These are phyloP conservation scores for Schizosaccharomyces lindneri DNA, from an alignment of 805 yeast species.

Conservation along the genomic window DNA sequence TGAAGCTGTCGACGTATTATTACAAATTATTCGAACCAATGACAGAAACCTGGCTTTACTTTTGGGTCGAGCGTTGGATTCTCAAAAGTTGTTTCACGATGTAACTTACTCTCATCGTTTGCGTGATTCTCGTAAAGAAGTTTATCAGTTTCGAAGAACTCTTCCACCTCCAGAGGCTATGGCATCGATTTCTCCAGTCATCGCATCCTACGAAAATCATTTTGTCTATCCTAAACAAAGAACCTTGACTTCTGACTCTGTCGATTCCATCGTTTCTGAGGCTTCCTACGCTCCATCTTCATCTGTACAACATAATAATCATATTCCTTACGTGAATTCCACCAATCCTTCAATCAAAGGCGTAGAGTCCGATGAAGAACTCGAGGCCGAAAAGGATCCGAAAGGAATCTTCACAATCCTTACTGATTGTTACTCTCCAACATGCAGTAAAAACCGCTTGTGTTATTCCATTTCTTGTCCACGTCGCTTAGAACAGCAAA, in stretches of 20 bases:
- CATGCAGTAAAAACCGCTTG: conserved; percentile 66
- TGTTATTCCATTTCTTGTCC: conserved; percentile 96
- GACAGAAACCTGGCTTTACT: conserved; percentile 77
- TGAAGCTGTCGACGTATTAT: conserved; percentile 79
- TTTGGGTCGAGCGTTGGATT: conserved; percentile 76
- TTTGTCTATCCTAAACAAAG: neutral
- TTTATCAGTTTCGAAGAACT: conserved; percentile 40
- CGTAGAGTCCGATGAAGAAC: neutral
- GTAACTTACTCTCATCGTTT: conserved; percentile 84
- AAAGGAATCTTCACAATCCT: conserved; percentile 82
- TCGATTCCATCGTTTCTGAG: neutral
- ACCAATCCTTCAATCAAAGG: too few species aligned
- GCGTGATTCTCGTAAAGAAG: conserved; percentile 67
- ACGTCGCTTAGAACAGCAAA: conserved; percentile 82
- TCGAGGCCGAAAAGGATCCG: conserved; percentile 15
- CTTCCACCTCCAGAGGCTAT: neutral
- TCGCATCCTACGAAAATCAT: neutral
- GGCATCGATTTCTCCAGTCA: neutral
- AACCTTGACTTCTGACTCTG: neutral
- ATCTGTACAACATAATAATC: neutral
- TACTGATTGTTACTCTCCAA: conserved; percentile 90
- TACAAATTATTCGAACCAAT: conserved; percentile 62
- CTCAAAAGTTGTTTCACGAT: conserved; percentile 83
- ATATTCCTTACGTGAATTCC: neutral
- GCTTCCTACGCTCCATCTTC: neutral